These are phyloP conservation scores for Candida ipomoeae DNA, from an alignment of 805 yeast genomes.

Conservation along the genomic window DNA sequence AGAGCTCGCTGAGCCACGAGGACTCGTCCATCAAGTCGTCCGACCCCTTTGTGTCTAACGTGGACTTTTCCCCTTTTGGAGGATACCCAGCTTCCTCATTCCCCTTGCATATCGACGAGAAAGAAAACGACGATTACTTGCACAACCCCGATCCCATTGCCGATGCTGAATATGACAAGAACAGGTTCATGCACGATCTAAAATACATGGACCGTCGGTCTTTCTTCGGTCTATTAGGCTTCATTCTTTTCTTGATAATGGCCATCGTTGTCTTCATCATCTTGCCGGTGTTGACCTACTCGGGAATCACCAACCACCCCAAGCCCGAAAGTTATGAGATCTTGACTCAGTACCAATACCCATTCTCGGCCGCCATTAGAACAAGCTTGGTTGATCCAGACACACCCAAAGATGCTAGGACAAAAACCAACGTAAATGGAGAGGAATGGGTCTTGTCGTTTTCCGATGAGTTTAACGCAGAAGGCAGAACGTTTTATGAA, in stretches of 20 bases:
- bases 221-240: constrained; percentile 56
- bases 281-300: constrained; percentile 77
- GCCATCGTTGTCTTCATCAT: constrained; percentile 67
- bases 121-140: constrained; percentile 90
- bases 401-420: constrained; percentile 31
- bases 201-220: constrained; percentile 64
- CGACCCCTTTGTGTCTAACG: constrained; percentile 41
- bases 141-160: constrained; percentile 95
- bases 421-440: constrained; percentile 43
- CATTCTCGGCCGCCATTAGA: constrained; percentile 34
- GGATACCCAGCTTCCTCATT: constrained; percentile 93
- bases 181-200: constrained; percentile 60
- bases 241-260: constrained; percentile 55
- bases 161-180: constrained; percentile 80
- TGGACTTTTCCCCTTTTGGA: constrained; percentile 85
- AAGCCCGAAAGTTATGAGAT: constrained; percentile 19
- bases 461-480: constrained; percentile 41
- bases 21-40: constrained; percentile 20
- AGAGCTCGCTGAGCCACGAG: constrained; percentile 16
- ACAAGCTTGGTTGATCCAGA: constrained; percentile 38
- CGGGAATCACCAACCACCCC: constrained; percentile 51
- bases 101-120: constrained; percentile 87
- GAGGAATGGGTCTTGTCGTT: constrained; percentile 40
- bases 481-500: constrained; percentile 40
- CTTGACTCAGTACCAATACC: constrained; percentile 28